Conservation (phyloP, 2,329 filamentous ascomycete species). For the Cryphonectria radicalis region DNA sequence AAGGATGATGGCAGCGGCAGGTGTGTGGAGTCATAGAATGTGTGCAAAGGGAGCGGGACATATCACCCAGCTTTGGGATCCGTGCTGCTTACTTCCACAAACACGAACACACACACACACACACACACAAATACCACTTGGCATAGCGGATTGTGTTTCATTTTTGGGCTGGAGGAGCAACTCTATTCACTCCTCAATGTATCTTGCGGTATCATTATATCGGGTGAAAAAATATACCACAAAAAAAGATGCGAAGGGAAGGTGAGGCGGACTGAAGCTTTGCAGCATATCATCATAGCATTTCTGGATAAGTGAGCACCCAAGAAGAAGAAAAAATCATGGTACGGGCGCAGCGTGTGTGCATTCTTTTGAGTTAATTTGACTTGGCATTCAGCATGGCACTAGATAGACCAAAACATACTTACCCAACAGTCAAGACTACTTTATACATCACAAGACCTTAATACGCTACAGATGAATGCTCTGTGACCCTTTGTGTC, state of each 20-base stretch:
- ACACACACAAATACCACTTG: background rate
- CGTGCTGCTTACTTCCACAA: background rate
- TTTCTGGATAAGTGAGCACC: background rate
- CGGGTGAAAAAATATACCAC: background rate
- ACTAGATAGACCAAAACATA: constrained; percentile 1
- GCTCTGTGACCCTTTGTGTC: background rate
- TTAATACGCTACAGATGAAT: background rate
- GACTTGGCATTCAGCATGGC: background rate
- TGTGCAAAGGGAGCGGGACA: background rate
- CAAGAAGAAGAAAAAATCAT: background rate
- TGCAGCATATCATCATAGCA: background rate
- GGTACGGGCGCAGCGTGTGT: background rate
- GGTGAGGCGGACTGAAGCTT: background rate
- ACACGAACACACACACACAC: too few species aligned
- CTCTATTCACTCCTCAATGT: background rate
- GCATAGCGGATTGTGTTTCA: background rate
- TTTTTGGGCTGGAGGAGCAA: background rate
- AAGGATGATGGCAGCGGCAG: background rate
- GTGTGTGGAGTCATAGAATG: background rate
- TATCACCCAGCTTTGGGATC: background rate
- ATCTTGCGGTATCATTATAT: background rate
- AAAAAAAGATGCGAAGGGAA: background rate
- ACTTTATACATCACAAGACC: background rate
- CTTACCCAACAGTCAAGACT: background rate
- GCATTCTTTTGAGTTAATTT: background rate